phyloP scores from a whole-genome alignment of 768 basidiomycete species.

The Lactarius deliciosus region DNA sequence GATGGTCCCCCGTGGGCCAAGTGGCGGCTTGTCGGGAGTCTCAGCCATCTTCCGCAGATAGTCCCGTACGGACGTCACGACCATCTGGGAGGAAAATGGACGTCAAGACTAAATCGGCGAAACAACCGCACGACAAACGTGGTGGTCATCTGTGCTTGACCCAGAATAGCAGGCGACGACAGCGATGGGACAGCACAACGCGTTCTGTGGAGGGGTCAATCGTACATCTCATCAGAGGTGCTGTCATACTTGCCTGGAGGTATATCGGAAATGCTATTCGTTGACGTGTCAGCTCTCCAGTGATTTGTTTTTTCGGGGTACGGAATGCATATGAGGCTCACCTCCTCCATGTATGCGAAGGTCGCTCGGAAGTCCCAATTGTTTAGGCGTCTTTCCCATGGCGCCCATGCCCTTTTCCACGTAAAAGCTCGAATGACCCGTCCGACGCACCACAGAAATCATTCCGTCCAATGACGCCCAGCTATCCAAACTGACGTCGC shows the following conservation, averaged over 20 bases:
- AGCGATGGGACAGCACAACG: conserved; percentile 80
- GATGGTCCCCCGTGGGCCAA: conserved; percentile 17
- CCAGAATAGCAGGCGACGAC: conserved; percentile 79
- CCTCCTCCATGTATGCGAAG: conserved; percentile 73
- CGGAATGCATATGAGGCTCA: conserved; percentile 40
- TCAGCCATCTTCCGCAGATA: conserved; percentile 60
- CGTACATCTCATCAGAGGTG: background rate
- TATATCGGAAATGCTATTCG: conserved; percentile 77
- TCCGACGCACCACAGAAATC: conserved; percentile 73
- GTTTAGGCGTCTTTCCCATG: conserved; percentile 73
- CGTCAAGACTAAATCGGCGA: conserved; percentile 7
- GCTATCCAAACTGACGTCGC: conserved; percentile 78
- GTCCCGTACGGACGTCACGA: conserved; percentile 64
- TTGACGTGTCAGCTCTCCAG: conserved; percentile 4
- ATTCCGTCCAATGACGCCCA: conserved; percentile 79
- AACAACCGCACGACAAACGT: conserved; percentile 44
- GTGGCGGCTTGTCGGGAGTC: conserved; percentile 27
- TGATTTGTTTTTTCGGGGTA: background rate
- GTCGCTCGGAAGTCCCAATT: conserved; percentile 68
- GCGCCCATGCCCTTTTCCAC: conserved; percentile 86
- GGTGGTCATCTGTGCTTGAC: conserved; percentile 77
- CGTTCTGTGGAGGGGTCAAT: conserved; percentile 50
- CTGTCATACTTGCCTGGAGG: conserved; percentile 58
- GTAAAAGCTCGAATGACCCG: conserved; percentile 83
- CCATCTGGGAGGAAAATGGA: conserved; percentile 45